phyloP scores from a whole-genome alignment of 768 basidiomycete genomes.

The Mycena amicta region DNA sequence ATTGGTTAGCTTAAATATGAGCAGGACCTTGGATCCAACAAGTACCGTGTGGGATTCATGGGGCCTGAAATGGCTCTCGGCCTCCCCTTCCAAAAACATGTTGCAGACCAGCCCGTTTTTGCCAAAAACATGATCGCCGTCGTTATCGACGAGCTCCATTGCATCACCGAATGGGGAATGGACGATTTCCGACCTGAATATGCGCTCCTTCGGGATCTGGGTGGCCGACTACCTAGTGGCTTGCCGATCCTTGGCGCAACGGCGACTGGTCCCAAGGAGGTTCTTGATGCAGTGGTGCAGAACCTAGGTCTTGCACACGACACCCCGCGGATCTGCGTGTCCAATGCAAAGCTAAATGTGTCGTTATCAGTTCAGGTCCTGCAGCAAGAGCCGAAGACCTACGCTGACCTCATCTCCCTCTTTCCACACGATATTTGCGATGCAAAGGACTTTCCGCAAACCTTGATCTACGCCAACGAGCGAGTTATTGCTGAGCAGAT shows the following conservation, averaged over 20 bases:
- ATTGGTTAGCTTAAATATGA: neutral
- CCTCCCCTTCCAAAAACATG: neutral
- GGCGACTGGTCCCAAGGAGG: conserved; percentile 2
- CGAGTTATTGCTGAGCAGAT: neutral
- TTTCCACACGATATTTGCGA: neutral
- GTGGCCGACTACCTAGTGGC: neutral
- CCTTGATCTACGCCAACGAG: neutral
- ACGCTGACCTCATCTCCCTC: conserved; percentile 15
- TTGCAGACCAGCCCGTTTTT: neutral
- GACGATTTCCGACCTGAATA: conserved; percentile 9
- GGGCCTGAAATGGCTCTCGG: conserved; percentile 11
- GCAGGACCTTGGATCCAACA: neutral
- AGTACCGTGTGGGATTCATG: conserved; percentile 9
- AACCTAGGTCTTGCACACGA: conserved; percentile 2
- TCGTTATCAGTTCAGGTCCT: conserved; percentile 3
- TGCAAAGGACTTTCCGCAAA: neutral
- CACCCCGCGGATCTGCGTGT: conserved; percentile 1
- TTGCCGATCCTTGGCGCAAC: conserved; percentile 5
- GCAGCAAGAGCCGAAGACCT: conserved; percentile 16
- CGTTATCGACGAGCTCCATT: conserved; percentile 24
- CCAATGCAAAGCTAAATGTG: conserved; percentile 21
- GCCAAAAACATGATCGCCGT: conserved; percentile 1
- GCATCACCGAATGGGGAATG: conserved; percentile 22
- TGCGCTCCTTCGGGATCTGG: neutral
- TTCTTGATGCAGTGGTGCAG: conserved; percentile 1